Conservation (phyloP, 2,329 filamentous ascomycete species). For the Helotiales sp. region DNA sequence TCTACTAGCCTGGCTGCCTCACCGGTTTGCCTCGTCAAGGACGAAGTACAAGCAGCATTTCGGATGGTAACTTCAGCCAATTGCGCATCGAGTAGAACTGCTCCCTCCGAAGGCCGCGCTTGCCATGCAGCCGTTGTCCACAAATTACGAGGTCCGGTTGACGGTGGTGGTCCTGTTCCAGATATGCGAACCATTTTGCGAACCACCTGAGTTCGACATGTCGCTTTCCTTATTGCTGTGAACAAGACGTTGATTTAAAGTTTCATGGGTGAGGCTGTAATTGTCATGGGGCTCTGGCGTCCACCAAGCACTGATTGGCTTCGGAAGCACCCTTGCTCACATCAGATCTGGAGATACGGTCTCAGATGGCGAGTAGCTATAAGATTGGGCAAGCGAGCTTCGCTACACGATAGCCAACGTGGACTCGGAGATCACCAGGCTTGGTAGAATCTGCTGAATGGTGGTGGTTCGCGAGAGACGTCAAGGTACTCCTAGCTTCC, state of each 20-base stretch:
- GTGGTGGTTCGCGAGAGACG: neutral
- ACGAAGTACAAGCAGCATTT: neutral
- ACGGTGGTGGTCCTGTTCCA: neutral
- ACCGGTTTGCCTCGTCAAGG: neutral
- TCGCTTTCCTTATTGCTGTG: neutral
- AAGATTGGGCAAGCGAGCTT: too few relatives aligned
- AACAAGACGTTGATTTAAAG: neutral
- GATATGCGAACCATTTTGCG: neutral
- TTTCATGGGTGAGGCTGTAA: neutral
- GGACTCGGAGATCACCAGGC: neutral
- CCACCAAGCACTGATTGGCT: neutral
- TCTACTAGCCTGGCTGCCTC: neutral
- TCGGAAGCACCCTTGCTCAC: neutral
- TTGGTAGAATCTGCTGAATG: neutral
- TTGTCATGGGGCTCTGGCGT: neutral
- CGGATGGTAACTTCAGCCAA: neutral
- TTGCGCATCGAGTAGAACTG: neutral
- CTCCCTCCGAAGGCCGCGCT: neutral
- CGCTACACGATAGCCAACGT: too few relatives aligned
- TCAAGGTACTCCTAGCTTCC: neutral
- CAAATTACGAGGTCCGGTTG: neutral
- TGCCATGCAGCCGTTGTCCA: neutral
- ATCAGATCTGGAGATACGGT: neutral
- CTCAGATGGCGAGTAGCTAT: neutral
- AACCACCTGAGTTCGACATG: neutral